Percentiles rank a stretch among this genome's conserved stretches.
Conservation (phyloP, 345 rosid species). For the Eucalyptus leucophloia region DNA sequence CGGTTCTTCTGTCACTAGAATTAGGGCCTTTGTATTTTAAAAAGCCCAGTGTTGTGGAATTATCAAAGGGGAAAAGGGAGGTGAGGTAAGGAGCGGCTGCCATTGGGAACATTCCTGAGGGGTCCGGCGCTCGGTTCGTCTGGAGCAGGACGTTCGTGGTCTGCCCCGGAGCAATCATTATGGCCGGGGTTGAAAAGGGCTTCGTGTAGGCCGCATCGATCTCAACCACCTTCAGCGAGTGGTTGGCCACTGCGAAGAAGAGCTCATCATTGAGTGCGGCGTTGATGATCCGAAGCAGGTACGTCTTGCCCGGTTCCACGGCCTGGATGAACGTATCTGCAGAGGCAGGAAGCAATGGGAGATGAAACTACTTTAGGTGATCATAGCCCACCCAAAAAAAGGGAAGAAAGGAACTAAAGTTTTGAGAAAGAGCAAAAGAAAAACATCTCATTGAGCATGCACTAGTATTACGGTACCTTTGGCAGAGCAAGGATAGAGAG, state of each 20-base stretch:
- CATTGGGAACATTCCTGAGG: conserved; percentile 27
- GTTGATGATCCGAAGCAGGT: conserved; percentile 48
- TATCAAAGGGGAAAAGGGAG: conserved; percentile 34
- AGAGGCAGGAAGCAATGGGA: background rate
- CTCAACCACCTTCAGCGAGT: conserved; percentile 42
- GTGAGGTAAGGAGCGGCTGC: conserved; percentile 50
- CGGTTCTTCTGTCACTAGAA: background rate
- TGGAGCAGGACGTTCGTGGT: conserved; percentile 50
- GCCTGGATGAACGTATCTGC: conserved; percentile 34
- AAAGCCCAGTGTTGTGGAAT: conserved; percentile 44
- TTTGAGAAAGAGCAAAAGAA: background rate
- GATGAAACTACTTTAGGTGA: background rate
- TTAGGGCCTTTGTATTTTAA: conserved; percentile 15
- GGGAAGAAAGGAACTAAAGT: background rate
- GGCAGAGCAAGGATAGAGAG: conserved; percentile 48
- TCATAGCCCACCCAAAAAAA: background rate
- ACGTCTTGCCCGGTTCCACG: conserved; percentile 44
- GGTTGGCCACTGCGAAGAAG: conserved; percentile 45
- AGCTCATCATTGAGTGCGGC: conserved; percentile 55
- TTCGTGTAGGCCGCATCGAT: conserved; percentile 53
- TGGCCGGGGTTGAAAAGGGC: conserved; percentile 32
- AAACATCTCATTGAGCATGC: background rate
- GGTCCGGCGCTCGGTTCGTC: conserved; percentile 15
- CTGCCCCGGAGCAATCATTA: conserved; percentile 62
- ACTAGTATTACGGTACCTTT: conserved; percentile 14